Evolutionary conservation across 1,284 basidiomycete species (phyloP), one percentile per base, ranked within the genome.

Genomic region (Irpex lacteus): DNA sequence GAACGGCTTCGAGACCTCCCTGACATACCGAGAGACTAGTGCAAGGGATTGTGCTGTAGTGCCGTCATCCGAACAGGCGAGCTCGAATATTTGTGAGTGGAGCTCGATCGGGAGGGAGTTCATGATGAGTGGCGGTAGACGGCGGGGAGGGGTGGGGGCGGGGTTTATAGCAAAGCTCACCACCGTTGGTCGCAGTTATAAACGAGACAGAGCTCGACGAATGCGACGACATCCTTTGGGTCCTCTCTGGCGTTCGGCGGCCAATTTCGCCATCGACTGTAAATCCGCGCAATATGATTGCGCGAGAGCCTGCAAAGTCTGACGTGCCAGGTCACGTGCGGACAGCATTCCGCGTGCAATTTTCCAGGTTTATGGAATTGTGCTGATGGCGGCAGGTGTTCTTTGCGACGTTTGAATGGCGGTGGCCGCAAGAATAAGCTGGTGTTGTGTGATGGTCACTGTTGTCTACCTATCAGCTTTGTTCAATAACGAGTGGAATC

Each of bases 1-100:
- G 61, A 68, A 73, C 5, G 71, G 73, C n/a, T 61, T 66, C 47
- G 73, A 63, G 65, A 69, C 71, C 4, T 68, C 69, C 40, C 65
- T 68, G 59, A 75, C 64, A 68, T 73, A 73, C 19, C 60, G 69
- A 50, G 74, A 75, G 49, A 75, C 74, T 7, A 71, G 70, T 0
- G 72, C 60, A 50, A 76, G 71, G 0, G 73, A 62, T 50, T 70
- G 70, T 1, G 72, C 73, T 7, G 74, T 74, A 6, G 61, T 60
- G n/a, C 73, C 73, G 44, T 71, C 70, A 64, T 75, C 74, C 13
- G 68, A 66, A 65, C 74, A 76, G 13, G 74, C 73, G 56, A 68
- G 69, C 63, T 66, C 61, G 65, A 75, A 74, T 36, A 76, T 76
- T 44, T 70, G 70, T 5, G 67, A 59, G 61, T 74, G 71, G 21